Conservation (phyloP, 225 moss, liverwort and hornwort genomes). For the Physcomitrium patens region DNA sequence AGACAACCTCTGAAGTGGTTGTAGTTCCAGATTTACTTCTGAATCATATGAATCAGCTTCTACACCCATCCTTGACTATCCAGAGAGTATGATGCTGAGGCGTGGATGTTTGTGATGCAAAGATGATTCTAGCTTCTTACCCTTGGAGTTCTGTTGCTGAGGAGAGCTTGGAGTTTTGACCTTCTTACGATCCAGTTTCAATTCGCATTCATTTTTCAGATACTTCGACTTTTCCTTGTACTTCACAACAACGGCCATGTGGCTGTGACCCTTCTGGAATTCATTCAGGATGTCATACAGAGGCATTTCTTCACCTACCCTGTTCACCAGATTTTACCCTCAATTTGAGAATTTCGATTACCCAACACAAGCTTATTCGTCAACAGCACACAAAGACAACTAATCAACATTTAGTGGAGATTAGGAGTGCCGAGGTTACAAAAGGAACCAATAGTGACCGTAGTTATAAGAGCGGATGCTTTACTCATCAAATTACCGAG, state of each 20-base stretch:
- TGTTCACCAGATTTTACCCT: slow-evolving; percentile 31
- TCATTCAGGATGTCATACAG: slow-evolving; percentile 83
- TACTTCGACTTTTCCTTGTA: slow-evolving; percentile 44
- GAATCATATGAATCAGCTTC: too few species aligned
- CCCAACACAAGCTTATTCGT: not conserved
- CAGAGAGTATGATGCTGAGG: too few species aligned
- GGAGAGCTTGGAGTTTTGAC: slow-evolving; percentile 27
- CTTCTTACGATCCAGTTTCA: slow-evolving; percentile 37
- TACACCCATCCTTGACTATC: too few species aligned
- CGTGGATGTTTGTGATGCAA: not conserved
- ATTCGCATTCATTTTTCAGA: slow-evolving; percentile 26
- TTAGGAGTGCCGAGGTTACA: not conserved
- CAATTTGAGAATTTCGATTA: not conserved
- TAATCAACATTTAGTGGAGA: not conserved
- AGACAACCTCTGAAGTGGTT: not conserved
- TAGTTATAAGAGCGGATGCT: not conserved
- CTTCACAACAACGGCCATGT: slow-evolving; percentile 88
- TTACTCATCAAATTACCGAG: slow-evolving; percentile 47
- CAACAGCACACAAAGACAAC: not conserved
- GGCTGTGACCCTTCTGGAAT: slow-evolving; percentile 86
- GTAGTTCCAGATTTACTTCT: not conserved
- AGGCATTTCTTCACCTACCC: slow-evolving; percentile 74
- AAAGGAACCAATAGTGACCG: not conserved
- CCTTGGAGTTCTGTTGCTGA: slow-evolving; percentile 26
- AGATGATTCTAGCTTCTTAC: slow-evolving; percentile 37